Base-by-base conservation (phyloP, 495 filamentous ascomycete species). In the Oleoguttula mirabilis region DNA sequence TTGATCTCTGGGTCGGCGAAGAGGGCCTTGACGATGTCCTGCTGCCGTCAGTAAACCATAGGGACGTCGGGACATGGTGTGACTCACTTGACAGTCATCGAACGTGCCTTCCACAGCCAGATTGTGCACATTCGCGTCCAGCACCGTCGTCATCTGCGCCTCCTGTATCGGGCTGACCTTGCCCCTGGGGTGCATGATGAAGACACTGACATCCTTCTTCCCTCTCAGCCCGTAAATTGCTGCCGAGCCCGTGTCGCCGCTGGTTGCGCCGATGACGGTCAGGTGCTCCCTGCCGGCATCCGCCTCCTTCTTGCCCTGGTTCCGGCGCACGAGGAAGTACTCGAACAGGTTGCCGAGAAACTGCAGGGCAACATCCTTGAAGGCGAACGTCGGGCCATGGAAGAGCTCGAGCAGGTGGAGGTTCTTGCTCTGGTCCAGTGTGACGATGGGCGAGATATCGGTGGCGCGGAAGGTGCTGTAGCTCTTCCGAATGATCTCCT, bases 141-240 rank as follows among this genome's bases (percentile, higher is more conserved):
- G 61, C 41, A 84, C 77, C 0, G 88, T 90, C 1, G 85, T 94
- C 90, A 98, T 95, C 64, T 96, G 90, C 3, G 77, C 80, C 61
- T 94, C 83, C 58, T 95, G 90, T 42, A 95, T 79, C 2, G 85
- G 80, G 53, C 75, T 82, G 32, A 94, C 75, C 37, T 77, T 74
- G 23, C 84, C 88, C 48, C 84, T 80, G 4, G 90, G 90, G 60
- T 83, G 77, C 40, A 94, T 65, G 52, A 98, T 95, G 62, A 85
- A 83, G 6, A 95, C 77, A 0, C 82, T 84, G 5, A 95, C 79
- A 69, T 98, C 90, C 62, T 88, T 88, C 73, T 96, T 96, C 20
- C 85, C 84, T n/a, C 87, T 67, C 5, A 98, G 71, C n/a, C 90
- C 90, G 57, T 94, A 94, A 48, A 98, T 95, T 14, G 90, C 90